These are phyloP conservation scores for Populus deltoides DNA, from an alignment of 345 rosid genomes.

Conservation along the genomic window DNA sequence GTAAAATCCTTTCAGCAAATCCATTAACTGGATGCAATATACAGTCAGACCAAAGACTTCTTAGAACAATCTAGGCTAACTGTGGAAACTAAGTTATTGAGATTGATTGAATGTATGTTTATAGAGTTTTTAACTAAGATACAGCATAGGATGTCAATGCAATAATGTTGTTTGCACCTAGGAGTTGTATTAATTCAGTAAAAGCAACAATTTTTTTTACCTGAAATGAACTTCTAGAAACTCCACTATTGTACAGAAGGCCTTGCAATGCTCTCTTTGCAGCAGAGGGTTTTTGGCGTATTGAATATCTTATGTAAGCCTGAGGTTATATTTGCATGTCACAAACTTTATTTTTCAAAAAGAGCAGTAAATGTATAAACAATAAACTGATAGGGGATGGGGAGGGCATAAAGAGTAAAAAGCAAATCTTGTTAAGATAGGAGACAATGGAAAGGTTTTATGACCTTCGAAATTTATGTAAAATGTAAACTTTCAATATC, in stretches of 20 bases:
- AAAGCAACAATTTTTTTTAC: conserved; percentile 21
- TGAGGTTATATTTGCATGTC: conserved; percentile 25
- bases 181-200: not conserved
- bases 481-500: not conserved
- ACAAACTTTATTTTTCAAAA: conserved; percentile 10
- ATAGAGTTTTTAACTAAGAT: not conserved
- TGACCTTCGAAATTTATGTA: not conserved
- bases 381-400: not conserved
- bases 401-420: not conserved
- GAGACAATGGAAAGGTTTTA: not conserved
- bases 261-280: conserved; percentile 51
- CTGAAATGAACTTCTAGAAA: conserved; percentile 29
- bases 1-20: not conserved
- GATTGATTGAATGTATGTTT: not conserved
- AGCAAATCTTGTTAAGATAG: not conserved
- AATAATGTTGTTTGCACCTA: not conserved
- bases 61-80: not conserved
- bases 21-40: not conserved
- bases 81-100: not conserved
- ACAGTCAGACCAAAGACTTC: not conserved
- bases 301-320: conserved; percentile 40
- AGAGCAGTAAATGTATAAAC: not conserved
- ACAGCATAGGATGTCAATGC: not conserved
- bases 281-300: conserved; percentile 55
- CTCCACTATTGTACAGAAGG: conserved; percentile 37